These are phyloP conservation scores for Oryza nivara DNA, from an alignment of 176 grass and related monocot species.

Conservation along the genomic window DNA sequence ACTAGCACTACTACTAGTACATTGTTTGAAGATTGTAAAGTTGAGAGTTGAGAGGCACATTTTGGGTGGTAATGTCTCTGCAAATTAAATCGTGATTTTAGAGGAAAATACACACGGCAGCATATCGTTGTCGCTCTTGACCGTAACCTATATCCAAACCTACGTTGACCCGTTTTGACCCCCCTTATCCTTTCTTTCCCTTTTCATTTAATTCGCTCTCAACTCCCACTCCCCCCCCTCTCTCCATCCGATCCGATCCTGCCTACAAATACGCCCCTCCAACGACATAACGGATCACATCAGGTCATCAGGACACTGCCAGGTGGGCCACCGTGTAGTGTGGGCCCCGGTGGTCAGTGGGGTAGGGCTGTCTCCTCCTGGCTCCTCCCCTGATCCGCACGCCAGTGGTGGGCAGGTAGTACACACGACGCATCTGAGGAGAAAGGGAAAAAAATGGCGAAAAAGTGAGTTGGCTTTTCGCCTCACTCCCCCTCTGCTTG, in stretches of 20 bases:
- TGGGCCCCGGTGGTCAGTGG: background rate
- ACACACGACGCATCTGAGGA: conserved; percentile 37
- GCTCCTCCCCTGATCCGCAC: background rate
- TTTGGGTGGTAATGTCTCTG: too few relatives aligned
- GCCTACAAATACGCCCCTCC: background rate
- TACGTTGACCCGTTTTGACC: background rate
- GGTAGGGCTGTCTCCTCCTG: conserved; percentile 16
- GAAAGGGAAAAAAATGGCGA: conserved; percentile 28
- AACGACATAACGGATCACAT: background rate
- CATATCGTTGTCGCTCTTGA: background rate
- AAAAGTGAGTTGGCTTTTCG: conserved; percentile 72
- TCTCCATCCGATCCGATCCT: background rate
- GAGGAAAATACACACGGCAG: too few relatives aligned
- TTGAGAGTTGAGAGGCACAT: too few relatives aligned
- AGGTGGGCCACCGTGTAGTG: background rate
- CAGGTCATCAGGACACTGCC: background rate
- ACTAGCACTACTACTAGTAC: background rate
- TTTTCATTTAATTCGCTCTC: background rate
- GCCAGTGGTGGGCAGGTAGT: background rate
- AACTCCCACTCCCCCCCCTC: background rate
- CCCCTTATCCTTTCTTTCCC: background rate
- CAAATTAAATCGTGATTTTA: too few relatives aligned
- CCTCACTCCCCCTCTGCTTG: conserved; percentile 44
- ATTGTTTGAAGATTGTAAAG: background rate
- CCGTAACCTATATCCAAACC: background rate